phyloP scores from a whole-genome alignment of 2,329 filamentous ascomycete species.

The Aureobasidium sp. region DNA sequence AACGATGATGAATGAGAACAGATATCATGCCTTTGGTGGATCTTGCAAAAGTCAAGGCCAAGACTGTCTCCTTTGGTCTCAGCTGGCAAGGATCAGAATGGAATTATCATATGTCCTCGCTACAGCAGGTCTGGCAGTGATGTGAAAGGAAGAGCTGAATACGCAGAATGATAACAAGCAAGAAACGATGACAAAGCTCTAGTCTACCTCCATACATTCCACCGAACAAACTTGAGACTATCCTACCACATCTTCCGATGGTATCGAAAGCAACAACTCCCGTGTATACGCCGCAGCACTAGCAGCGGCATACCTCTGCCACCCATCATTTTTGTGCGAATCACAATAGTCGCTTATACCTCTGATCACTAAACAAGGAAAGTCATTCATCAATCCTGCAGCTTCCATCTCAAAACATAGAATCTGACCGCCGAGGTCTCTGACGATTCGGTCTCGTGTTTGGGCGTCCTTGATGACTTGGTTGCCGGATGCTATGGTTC shows the following conservation, averaged over 20 bases:
- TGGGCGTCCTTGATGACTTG: slow-evolving; percentile 27
- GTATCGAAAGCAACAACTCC: background rate
- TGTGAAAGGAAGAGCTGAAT: too few relatives aligned
- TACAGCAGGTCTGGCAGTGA: background rate
- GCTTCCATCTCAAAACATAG: slow-evolving; percentile 24
- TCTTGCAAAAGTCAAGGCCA: too few relatives aligned
- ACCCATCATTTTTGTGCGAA: slow-evolving; percentile 21
- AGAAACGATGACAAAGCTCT: background rate
- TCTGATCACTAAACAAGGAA: slow-evolving; percentile 23
- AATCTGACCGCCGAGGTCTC: slow-evolving; percentile 11
- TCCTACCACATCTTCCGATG: background rate
- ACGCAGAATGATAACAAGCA: background rate
- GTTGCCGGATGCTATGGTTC: slow-evolving; percentile 20
- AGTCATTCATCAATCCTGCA: slow-evolving; percentile 13
- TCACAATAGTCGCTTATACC: slow-evolving; percentile 24
- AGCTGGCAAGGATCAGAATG: too few relatives aligned
- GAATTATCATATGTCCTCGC: background rate
- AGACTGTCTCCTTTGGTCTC: too few relatives aligned
- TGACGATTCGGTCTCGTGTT: slow-evolving; percentile 21
- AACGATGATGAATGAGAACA: background rate
- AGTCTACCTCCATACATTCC: background rate
- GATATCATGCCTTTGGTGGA: background rate
- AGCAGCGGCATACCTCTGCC: slow-evolving; percentile 22
- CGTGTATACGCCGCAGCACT: slow-evolving; percentile 20
- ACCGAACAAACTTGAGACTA: too few relatives aligned